Evolutionary conservation across 1,139 yeast genomes (phyloP).

Genomic region (Hyphopichia burtonii): DNA sequence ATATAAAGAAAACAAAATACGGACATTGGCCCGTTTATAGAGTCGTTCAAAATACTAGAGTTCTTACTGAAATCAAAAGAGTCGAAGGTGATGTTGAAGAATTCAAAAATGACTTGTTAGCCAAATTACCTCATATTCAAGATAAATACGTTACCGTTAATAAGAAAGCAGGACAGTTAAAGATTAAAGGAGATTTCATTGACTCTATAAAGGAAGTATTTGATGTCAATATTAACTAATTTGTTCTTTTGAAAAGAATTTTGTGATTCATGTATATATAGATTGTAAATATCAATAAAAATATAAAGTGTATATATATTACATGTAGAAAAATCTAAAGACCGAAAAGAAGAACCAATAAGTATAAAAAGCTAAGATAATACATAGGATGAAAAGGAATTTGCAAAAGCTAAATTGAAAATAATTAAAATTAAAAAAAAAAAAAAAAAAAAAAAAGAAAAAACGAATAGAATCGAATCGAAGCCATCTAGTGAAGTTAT

Average conservation of each 20-base stretch:
- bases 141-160: slow-evolving; percentile 44
- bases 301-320: not conserved
- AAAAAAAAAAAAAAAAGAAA: not conserved
- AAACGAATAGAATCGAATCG: not conserved
- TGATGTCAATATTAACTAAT: slow-evolving; percentile 12
- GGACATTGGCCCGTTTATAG: slow-evolving; percentile 73
- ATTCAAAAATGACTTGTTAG: slow-evolving; percentile 58
- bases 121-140: slow-evolving; percentile 43
- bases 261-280: not conserved
- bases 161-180: slow-evolving; percentile 37
- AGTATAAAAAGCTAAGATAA: not conserved
- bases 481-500: not conserved
- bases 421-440: not conserved
- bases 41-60: slow-evolving; percentile 53
- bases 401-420: not conserved
- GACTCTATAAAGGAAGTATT: slow-evolving; percentile 39
- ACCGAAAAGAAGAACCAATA: not conserved
- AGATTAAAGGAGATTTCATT: slow-evolving; percentile 61
- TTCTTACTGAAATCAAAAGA: slow-evolving; percentile 62
- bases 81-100: slow-evolving; percentile 60
- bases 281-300: not conserved
- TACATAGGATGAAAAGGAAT: not conserved
- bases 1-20: slow-evolving; percentile 50
- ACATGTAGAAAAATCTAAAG: not conserved
- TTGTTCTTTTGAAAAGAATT: slow-evolving; percentile 5